Base-by-base conservation (phyloP, 2,329 filamentous ascomycete species). In the Exophiala bonariae region DNA sequence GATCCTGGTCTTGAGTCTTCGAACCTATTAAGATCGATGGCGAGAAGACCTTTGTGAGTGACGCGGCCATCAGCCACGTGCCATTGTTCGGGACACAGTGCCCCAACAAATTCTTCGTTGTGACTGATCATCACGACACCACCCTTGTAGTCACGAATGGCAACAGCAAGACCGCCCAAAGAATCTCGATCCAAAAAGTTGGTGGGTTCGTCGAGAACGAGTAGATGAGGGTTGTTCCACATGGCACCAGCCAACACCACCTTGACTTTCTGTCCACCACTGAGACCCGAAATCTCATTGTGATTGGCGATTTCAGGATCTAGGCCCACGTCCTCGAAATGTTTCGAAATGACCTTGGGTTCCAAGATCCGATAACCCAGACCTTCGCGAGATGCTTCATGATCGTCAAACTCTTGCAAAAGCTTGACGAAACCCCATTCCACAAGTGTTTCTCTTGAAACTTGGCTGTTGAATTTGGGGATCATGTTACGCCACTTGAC, bases 181-280 rank as follows among this genome's bases (percentile, higher is more conserved):
- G 91, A 96, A 73, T 99, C 93, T 61, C 93, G 90, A 66, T 99
- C 93, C 77, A 99, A 83, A 81, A 96, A 99, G 77, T 99, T 99
- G 67, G 93, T 97, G 49, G 93, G 93, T 74, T 99, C 92, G 79
- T 99, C 93, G 18, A 99, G 85, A 39, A 99, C 93, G 52, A 99
- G 82, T 63, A 99, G 74, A 75, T 99, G 93, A 1, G 93, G 93
- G 77, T 97, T 97, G 76, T 97, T 96, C 91, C 91, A 96, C 89
- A 95, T 95, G 61, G 90, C 89, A 63, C 89, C 89, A 3, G 89
- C 93, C 60, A 99, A 83, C 55, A 99, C 93, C 38, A 99, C 93
- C 80, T 99, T 99, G 74, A 99, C 93, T 73, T 97, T 97, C 68
- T 99, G 93, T 11, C 93, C 93, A 71, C 93, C 93, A 8, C 91